These are phyloP conservation scores for Ophiostoma tasmaniense DNA, from an alignment of 2,329 filamentous ascomycete species.

Conservation along the genomic window DNA sequence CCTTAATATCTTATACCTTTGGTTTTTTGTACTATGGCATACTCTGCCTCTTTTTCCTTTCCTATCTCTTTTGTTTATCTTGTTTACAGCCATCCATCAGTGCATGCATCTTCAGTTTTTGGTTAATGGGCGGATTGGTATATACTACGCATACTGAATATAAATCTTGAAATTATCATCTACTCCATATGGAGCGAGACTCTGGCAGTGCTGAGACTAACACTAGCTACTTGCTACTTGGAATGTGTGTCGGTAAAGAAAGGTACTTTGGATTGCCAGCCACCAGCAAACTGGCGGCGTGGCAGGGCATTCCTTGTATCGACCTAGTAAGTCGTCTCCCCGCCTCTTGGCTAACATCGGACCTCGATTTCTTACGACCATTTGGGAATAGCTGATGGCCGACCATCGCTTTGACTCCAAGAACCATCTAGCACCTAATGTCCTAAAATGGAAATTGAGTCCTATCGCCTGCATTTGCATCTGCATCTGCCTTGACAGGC, in stretches of 20 bases:
- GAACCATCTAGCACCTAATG: background rate
- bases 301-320: constrained; percentile 1
- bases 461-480: constrained; percentile 4
- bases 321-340: background rate
- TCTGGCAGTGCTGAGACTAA: background rate
- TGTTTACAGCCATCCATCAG: background rate
- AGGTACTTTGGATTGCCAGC: background rate
- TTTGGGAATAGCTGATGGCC: background rate
- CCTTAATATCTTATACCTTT: constrained; percentile 7
- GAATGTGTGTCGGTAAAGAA: background rate
- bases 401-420: background rate
- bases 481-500: background rate
- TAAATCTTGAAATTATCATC: background rate
- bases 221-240: background rate
- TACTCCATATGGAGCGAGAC: background rate
- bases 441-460: background rate
- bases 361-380: background rate
- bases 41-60: background rate
- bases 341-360: background rate
- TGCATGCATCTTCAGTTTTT: background rate
- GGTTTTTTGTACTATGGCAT: background rate
- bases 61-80: background rate
- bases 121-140: background rate
- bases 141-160: background rate
- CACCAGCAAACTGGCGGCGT: background rate